These are phyloP conservation scores for Gossypium thurberi DNA, from an alignment of 345 rosid genomes.

Conservation along the genomic window DNA sequence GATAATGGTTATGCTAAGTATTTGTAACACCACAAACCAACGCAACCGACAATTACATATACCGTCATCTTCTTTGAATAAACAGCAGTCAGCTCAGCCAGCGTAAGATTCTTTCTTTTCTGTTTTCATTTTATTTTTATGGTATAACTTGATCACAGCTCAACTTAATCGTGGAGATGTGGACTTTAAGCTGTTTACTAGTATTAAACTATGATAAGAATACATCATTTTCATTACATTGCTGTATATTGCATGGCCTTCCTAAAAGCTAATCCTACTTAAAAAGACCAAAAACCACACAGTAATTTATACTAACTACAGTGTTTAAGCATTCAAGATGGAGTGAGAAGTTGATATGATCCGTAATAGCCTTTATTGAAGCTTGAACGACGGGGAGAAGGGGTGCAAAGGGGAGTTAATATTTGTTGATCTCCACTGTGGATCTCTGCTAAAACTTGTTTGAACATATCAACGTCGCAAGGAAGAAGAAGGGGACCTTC, in stretches of 20 bases:
- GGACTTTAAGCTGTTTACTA: not conserved
- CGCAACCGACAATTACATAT: not conserved
- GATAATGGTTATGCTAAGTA: not conserved
- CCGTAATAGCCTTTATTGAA: conserved; percentile 16
- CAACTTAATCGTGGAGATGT: not conserved
- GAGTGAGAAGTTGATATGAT: conserved; percentile 35
- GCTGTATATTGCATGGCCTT: not conserved
- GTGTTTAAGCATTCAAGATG: conserved; percentile 30
- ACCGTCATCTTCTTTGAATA: too few species aligned
- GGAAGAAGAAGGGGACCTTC: conserved; percentile 73
- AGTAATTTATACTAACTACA: conserved; percentile 3
- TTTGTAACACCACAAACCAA: not conserved
- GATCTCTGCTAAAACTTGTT: conserved; percentile 49
- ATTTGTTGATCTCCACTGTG: conserved; percentile 11
- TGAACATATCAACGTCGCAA: conserved; percentile 62
- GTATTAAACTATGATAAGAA: not conserved
- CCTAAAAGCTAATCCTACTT: not conserved
- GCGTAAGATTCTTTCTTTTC: too few species aligned
- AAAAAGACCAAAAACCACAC: too few species aligned
- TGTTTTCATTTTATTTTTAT: too few species aligned
- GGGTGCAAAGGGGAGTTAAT: conserved; percentile 18
- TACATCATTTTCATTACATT: not conserved
- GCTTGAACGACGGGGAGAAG: conserved; percentile 5
- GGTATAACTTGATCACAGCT: too few species aligned
- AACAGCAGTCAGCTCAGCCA: too few species aligned